Percentiles rank a stretch among this genome's conserved stretches.
These are phyloP conservation scores for Sextonia rubra DNA, from an alignment of 164 flowering plant species.

Conservation along the genomic window DNA sequence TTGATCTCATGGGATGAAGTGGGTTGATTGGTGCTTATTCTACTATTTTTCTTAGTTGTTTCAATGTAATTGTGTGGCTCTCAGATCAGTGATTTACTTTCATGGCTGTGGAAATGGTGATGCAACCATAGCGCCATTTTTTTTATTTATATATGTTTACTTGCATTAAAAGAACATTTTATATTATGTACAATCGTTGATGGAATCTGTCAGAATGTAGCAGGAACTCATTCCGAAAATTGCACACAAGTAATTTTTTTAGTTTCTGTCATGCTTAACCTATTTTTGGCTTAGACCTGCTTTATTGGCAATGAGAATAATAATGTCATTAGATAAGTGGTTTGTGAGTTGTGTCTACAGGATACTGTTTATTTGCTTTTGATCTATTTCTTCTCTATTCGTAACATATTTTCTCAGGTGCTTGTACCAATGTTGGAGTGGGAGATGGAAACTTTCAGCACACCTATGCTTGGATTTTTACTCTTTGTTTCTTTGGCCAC, in stretches of 20 bases:
- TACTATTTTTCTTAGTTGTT: too few relatives aligned
- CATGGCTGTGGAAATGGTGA: too few relatives aligned
- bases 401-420: constrained; percentile 36
- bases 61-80: too few relatives aligned
- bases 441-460: constrained; percentile 72
- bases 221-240: not conserved
- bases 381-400: not conserved
- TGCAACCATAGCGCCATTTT: too few relatives aligned
- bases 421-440: constrained; percentile 72
- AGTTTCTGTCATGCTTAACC: not conserved
- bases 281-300: not conserved
- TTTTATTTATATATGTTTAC: too few relatives aligned
- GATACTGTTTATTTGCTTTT: not conserved
- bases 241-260: not conserved
- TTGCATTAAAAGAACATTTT: too few relatives aligned
- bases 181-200: too few relatives aligned
- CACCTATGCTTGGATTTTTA: constrained; percentile 54
- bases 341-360: not conserved
- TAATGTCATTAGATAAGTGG: not conserved
- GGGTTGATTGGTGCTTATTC: too few relatives aligned
- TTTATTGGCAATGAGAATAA: not conserved
- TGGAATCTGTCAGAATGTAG: not conserved
- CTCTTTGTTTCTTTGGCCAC: constrained; percentile 71
- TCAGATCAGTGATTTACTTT: too few relatives aligned
- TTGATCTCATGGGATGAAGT: too few relatives aligned